Conservation (phyloP, 306 rosid species). For the Prunus dulcis region DNA sequence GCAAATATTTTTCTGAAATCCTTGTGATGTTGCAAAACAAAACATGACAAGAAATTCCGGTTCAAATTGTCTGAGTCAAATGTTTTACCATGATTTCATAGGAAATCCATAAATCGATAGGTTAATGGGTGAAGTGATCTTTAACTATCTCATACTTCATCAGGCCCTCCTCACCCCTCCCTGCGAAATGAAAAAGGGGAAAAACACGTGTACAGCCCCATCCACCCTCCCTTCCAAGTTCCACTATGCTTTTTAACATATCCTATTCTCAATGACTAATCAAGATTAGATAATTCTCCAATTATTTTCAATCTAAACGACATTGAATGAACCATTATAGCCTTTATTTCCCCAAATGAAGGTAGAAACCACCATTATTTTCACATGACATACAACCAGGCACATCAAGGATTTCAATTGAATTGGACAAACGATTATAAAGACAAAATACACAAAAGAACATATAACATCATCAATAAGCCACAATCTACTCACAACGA, state of each 20-base stretch:
- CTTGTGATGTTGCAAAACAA: background rate
- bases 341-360: background rate
- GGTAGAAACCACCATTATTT: background rate
- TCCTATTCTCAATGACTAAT: background rate
- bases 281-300: background rate
- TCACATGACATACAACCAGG: background rate
- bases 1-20: background rate
- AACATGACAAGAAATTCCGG: background rate
- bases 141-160: background rate
- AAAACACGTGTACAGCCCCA: background rate
- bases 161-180: background rate
- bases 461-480: background rate
- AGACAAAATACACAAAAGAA: background rate
- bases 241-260: background rate
- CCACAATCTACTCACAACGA: background rate
- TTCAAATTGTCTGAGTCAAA: background rate
- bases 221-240: background rate
- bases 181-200: background rate
- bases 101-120: background rate
- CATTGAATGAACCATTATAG: background rate
- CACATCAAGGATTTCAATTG: background rate
- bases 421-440: background rate
- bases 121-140: background rate
- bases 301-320: background rate
- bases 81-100: background rate